Conservation (phyloP, 306 rosid genomes). For the Castanea mollissima region DNA sequence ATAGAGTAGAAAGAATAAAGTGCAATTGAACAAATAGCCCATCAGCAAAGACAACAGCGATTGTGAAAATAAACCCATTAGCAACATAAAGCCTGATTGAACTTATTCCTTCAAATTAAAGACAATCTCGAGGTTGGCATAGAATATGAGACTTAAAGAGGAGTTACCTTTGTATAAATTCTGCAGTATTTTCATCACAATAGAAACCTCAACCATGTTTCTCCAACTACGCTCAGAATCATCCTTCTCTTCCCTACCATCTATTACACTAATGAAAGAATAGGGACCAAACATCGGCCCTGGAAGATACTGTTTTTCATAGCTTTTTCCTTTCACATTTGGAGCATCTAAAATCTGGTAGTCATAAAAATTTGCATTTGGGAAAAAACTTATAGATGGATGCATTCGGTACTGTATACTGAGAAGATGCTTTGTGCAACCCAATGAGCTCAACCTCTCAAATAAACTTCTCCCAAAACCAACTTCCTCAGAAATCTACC, state of each 20-base stretch:
- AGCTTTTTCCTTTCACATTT: constrained; percentile 40
- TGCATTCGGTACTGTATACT: constrained; percentile 80
- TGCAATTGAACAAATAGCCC: not conserved
- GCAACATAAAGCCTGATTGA: not conserved
- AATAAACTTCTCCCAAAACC: constrained; percentile 78
- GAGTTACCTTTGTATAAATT: constrained; percentile 55
- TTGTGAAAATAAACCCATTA: not conserved
- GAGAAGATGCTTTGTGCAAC: constrained; percentile 54
- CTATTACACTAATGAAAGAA: constrained; percentile 61
- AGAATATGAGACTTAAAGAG: not conserved
- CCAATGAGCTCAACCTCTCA: constrained; percentile 50
- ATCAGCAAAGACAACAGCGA: not conserved
- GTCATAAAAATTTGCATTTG: constrained; percentile 56
- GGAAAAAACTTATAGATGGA: constrained; percentile 69
- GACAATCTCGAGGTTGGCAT: not conserved
- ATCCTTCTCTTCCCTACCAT: constrained; percentile 71
- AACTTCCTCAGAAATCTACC: constrained; percentile 51
- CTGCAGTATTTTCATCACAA: constrained; percentile 45
- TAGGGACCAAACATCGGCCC: constrained; percentile 73
- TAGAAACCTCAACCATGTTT: constrained; percentile 68
- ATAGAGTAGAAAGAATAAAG: not conserved
- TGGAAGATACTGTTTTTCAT: constrained; percentile 47
- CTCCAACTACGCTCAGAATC: constrained; percentile 64
- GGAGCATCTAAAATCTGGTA: constrained; percentile 54
- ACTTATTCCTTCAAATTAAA: too few relatives aligned